Conservation (phyloP, 495 filamentous ascomycete species). For the Diplogelasinospora grovesii region DNA sequence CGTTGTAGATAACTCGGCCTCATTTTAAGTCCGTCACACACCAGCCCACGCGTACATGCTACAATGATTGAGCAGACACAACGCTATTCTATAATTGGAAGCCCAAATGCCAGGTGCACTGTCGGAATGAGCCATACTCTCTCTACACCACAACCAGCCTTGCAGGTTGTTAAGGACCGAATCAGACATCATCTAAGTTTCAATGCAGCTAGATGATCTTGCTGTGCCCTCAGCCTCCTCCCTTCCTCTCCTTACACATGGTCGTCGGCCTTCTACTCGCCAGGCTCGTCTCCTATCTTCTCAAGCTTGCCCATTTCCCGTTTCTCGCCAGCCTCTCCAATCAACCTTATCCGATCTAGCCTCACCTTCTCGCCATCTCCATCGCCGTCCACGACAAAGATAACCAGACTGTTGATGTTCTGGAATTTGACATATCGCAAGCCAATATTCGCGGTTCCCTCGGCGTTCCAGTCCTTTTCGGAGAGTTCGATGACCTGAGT, state of each 20-base stretch:
- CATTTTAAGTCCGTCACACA: too few relatives aligned
- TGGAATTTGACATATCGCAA: constrained; percentile 97
- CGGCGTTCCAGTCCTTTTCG: constrained; percentile 79
- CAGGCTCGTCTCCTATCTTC: constrained; percentile 80
- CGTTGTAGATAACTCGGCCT: too few relatives aligned
- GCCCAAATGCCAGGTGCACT: constrained; percentile 9
- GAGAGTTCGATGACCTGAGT: constrained; percentile 71
- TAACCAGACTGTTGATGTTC: constrained; percentile 73
- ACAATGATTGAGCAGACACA: constrained; percentile 6
- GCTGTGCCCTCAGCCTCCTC: constrained; percentile 4
- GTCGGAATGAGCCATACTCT: neutral
- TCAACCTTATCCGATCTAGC: constrained; percentile 74
- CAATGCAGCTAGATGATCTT: constrained; percentile 14
- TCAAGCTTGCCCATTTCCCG: constrained; percentile 87
- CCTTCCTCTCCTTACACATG: too few relatives aligned
- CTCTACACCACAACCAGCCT: constrained; percentile 19
- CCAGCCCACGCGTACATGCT: constrained; percentile 8
- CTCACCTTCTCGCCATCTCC: constrained; percentile 76
- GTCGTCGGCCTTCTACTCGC: too few relatives aligned
- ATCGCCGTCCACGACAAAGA: constrained; percentile 88
- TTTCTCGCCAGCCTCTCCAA: constrained; percentile 92
- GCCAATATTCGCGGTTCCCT: constrained; percentile 74
- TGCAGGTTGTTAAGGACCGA: neutral
- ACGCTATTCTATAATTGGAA: constrained; percentile 17
- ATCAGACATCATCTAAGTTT: constrained; percentile 13